Evolutionary conservation across 164 flowering plant species (phyloP).

Genomic region (Nymphaea colorata): DNA sequence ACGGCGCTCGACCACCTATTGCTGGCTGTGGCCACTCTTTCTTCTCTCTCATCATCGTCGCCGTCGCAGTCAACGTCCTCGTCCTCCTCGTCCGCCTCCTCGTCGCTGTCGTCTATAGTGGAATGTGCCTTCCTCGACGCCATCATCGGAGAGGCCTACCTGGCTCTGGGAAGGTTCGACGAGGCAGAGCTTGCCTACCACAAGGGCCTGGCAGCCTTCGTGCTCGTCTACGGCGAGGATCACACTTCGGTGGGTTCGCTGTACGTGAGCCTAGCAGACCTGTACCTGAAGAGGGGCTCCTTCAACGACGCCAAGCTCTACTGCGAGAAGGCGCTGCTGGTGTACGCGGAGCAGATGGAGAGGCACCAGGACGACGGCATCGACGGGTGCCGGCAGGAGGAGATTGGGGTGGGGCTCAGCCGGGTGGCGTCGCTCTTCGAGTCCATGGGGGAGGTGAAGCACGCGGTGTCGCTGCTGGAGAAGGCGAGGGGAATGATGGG

Average conservation of each 20-base stretch:
- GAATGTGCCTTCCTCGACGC: conserved; percentile 2
- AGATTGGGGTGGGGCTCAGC: conserved; percentile 1
- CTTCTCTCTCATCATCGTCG: neutral
- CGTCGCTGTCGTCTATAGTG: neutral
- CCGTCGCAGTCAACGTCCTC: neutral
- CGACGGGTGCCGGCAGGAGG: neutral
- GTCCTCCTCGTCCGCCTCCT: neutral
- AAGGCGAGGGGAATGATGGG: neutral
- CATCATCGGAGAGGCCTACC: conserved; percentile 3
- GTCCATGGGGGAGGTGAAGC: conserved; percentile 5
- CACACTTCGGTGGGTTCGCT: conserved; percentile 4
- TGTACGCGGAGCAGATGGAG: neutral
- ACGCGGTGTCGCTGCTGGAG: conserved; percentile 1
- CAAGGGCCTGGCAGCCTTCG: conserved; percentile 1
- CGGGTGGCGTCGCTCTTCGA: conserved; percentile 1
- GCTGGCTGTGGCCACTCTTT: neutral
- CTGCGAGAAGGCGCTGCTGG: conserved; percentile 1
- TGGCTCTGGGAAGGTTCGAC: conserved; percentile 2
- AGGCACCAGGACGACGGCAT: neutral
- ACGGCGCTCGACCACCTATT: neutral
- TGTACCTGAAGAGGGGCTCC: conserved; percentile 2
- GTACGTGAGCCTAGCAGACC: conserved; percentile 3
- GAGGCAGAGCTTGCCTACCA: conserved; percentile 2
- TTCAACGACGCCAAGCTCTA: conserved; percentile 4
- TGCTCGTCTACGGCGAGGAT: conserved; percentile 1